A percentile compares a stretch with the other conserved stretches of the same genome.
These are phyloP conservation scores for Ogataea corticis DNA, from an alignment of 805 yeast species.

Conservation along the genomic window DNA sequence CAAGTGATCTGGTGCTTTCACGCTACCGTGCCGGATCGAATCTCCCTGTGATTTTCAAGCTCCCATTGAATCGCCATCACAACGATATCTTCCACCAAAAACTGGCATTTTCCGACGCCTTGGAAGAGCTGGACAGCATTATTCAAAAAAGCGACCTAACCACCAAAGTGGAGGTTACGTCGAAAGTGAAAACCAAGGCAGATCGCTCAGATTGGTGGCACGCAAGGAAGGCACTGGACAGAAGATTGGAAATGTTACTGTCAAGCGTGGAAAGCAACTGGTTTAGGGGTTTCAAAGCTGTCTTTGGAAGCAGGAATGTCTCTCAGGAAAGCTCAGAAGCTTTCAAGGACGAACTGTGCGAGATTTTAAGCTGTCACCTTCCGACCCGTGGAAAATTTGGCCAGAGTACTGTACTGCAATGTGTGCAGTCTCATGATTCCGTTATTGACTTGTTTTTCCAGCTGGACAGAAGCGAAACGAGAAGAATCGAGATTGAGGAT, in stretches of 20 bases:
- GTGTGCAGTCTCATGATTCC: constrained; percentile 42
- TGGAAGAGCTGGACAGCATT: constrained; percentile 48
- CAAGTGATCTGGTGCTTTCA: constrained; percentile 56
- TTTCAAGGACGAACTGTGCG: constrained; percentile 41
- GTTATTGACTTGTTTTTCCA: constrained; percentile 53
- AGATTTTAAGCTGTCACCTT: constrained; percentile 43
- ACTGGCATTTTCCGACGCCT: background rate
- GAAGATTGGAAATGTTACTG: constrained; percentile 53
- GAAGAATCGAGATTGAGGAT: constrained; percentile 51
- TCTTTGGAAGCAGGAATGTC: constrained; percentile 46
- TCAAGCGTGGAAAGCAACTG: constrained; percentile 59
- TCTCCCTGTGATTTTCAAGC: constrained; percentile 42
- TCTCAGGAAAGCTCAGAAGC: constrained; percentile 26
- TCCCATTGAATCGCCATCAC: constrained; percentile 58
- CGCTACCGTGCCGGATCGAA: constrained; percentile 10
- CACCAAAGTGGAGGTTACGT: constrained; percentile 54
- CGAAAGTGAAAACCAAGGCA: constrained; percentile 52
- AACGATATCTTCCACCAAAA: background rate
- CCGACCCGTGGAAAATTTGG: constrained; percentile 32
- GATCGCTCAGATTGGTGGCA: constrained; percentile 81
- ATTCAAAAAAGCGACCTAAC: constrained; percentile 62
- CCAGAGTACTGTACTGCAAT: constrained; percentile 7
- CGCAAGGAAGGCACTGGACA: constrained; percentile 61
- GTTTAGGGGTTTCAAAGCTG: constrained; percentile 75
- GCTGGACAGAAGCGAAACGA: constrained; percentile 40